A percentile compares a stretch with the other conserved stretches of the same genome.
Evolutionary conservation across 2,329 filamentous ascomycete genomes (phyloP).

Genomic region (Bipolaris cookei): DNA sequence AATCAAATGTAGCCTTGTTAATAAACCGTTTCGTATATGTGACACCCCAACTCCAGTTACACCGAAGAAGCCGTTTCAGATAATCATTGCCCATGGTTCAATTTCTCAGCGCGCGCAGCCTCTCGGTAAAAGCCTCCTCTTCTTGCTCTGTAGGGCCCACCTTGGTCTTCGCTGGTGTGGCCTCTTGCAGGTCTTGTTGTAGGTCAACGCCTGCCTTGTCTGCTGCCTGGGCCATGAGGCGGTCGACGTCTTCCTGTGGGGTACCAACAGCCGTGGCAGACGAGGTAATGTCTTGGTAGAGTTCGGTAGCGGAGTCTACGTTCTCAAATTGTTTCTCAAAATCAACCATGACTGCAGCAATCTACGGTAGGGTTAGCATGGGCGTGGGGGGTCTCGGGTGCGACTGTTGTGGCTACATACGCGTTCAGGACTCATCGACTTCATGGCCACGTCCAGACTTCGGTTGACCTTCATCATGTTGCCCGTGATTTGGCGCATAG

Average conservation of each 20-base stretch:
- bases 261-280: conserved; percentile 76
- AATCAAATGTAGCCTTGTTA: conserved; percentile 1
- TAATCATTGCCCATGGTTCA: conserved; percentile 6
- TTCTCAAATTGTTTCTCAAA: conserved; percentile 65
- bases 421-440: conserved; percentile 68
- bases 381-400: neutral
- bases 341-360: conserved; percentile 69
- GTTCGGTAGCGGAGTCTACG: conserved; percentile 62
- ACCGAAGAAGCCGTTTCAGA: neutral
- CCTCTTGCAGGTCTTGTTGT: conserved; percentile 71
- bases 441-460: conserved; percentile 68
- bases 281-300: conserved; percentile 85
- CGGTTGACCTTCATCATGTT: conserved; percentile 68
- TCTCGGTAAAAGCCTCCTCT: conserved; percentile 73
- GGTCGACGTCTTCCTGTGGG: conserved; percentile 84
- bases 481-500: conserved; percentile 66
- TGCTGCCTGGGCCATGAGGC: conserved; percentile 81
- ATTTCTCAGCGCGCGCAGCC: conserved; percentile 61
- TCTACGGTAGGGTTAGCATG: conserved; percentile 49
- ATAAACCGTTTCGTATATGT: neutral
- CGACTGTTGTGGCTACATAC: conserved; percentile 44
- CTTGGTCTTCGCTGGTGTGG: conserved; percentile 62
- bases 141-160: conserved; percentile 76
- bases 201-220: conserved; percentile 88
- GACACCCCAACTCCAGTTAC: conserved; percentile 14